Base-by-base conservation (phyloP, 2,329 filamentous ascomycete species). In the Cercospora sp. region DNA sequence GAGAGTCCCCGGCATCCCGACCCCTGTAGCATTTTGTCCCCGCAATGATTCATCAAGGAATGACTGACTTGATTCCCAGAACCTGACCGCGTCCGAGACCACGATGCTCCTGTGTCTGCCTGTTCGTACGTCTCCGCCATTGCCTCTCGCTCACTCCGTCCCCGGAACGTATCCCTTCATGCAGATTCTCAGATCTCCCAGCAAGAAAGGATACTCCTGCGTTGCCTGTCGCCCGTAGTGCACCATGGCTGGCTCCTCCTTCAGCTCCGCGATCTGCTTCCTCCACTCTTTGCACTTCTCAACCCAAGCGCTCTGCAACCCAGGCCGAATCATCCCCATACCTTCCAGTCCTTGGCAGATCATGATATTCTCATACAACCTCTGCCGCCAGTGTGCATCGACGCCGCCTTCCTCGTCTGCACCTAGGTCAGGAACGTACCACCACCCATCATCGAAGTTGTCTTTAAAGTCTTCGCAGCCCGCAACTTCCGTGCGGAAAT, bases 261-360 rank as follows among this genome's bases (percentile, higher is more conserved):
- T 63, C 23, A 75, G 53, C 45, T 18, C 60, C 18, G 68, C 68
- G 36, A 75, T 64, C 61, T 67, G 60, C 28, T 66, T 61, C 31
- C 67, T 70, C 67, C 71, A 73, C 28, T 69, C 64, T 26, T 65
- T 68, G n/a, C 73, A 60, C 60, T 66, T 69, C 7, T 69, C 69
- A 9, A 75, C 18, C 65, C 74, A 75, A 16, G 13, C 23, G 6
- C 33, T 61, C 33, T 62, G 59, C 7, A 40, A n/a, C 12, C 28
- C 53, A 2, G 68, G 66, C 18, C 66, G 13, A 10, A 78, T 73
- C 70, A 79, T 73, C 26, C 73, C 74, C 62, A 77, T 68, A 5
- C 76, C 76, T 26, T 75, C 73, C 6, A 79, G 65, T 1, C 77
- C 77, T 61, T 77, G 76, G 42, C 66, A 73, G 26, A 75, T 42